phyloP scores from a whole-genome alignment of 1,284 basidiomycete genomes.

The Ustilago vetiveriae region DNA sequence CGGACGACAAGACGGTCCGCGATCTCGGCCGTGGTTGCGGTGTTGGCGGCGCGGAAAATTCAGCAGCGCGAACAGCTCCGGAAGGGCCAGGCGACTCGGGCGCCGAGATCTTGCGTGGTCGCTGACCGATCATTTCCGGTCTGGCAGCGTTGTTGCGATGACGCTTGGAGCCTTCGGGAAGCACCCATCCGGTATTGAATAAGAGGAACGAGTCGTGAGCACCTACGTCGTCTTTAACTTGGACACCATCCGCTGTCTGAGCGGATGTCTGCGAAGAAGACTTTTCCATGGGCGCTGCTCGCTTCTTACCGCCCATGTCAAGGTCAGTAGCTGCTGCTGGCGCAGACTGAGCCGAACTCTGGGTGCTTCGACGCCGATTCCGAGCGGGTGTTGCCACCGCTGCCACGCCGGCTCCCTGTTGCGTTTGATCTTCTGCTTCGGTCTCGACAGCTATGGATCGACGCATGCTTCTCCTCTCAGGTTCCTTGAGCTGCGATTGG shows the following conservation, averaged over 20 bases:
- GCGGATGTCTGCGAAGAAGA: constrained; percentile 15
- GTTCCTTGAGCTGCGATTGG: constrained; percentile 5
- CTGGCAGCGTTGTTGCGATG: constrained; percentile 20
- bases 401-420: background rate
- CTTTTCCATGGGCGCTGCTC: constrained; percentile 16
- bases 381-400: constrained; percentile 1
- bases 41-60: background rate
- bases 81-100: constrained; percentile 38
- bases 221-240: constrained; percentile 72
- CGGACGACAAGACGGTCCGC: constrained; percentile 20
- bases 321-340: background rate
- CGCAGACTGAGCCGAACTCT: constrained; percentile 11
- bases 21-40: constrained; percentile 32
- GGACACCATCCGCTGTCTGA: constrained; percentile 71
- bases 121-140: constrained; percentile 35
- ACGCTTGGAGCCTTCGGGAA: constrained; percentile 73
- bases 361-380: constrained; percentile 23
- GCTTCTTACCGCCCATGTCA: background rate
- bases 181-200: constrained; percentile 89
- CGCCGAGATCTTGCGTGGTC: constrained; percentile 43
- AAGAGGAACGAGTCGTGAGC: constrained; percentile 78
- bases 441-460: constrained; percentile 13
- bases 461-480: constrained; percentile 35
- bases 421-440: constrained; percentile 2
- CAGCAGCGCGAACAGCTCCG: background rate